phyloP scores from a whole-genome alignment of 179 eudicot genomes.

The Drosera spatulata region DNA sequence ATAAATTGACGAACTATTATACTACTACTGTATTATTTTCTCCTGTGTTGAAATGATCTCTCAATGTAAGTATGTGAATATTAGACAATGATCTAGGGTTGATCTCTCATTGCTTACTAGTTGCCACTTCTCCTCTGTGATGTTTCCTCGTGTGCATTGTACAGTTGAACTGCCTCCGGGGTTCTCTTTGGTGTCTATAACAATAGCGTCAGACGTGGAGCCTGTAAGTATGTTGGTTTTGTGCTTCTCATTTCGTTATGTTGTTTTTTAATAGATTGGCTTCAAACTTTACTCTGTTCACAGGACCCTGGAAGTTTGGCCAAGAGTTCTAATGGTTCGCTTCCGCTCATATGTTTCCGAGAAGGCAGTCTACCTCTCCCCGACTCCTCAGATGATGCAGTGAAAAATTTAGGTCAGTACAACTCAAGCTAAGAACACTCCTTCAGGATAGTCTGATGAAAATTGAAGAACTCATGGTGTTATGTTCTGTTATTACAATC shows the following conservation, averaged over 20 bases:
- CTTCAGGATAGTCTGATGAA: neutral
- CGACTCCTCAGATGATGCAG: slow-evolving; percentile 42
- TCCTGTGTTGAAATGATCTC: too few relatives aligned
- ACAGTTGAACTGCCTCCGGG: slow-evolving; percentile 94
- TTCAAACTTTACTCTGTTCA: slow-evolving; percentile 1
- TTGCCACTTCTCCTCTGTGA: slow-evolving; percentile 4
- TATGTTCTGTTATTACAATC: neutral
- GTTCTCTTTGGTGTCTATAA: slow-evolving; percentile 71
- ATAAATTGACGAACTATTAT: too few relatives aligned
- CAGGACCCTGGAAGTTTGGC: slow-evolving; percentile 33
- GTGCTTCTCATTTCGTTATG: too few relatives aligned
- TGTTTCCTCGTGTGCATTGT: slow-evolving; percentile 9
- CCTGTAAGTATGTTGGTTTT: slow-evolving; percentile 45
- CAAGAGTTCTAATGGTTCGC: slow-evolving; percentile 25
- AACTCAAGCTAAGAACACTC: too few relatives aligned
- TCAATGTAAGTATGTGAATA: too few relatives aligned
- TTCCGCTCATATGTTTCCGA: slow-evolving; percentile 80
- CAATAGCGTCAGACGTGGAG: slow-evolving; percentile 67
- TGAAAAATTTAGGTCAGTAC: slow-evolving; percentile 36
- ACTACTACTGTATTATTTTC: too few relatives aligned
- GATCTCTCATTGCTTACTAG: too few relatives aligned
- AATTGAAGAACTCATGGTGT: neutral
- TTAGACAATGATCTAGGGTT: too few relatives aligned
- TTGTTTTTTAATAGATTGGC: neutral
- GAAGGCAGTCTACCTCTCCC: slow-evolving; percentile 92